Conservation (phyloP, 129 eudicot genomes). For the Ambrosia trifida region DNA sequence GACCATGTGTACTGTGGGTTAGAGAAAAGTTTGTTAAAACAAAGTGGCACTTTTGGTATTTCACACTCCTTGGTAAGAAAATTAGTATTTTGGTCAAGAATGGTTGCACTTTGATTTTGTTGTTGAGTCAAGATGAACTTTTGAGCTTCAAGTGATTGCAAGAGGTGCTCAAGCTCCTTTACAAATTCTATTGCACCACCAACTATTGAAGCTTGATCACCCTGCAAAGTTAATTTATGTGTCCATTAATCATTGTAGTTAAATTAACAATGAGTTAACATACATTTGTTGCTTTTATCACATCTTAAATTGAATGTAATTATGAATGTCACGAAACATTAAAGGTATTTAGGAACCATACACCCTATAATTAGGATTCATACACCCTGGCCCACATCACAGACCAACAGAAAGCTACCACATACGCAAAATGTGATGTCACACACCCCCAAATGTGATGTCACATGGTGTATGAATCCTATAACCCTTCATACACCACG, state of each 20-base stretch:
- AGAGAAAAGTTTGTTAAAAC: slow-evolving; percentile 56
- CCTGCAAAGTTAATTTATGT: slow-evolving; percentile 37
- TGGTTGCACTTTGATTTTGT: slow-evolving; percentile 1
- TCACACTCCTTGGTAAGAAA: not conserved
- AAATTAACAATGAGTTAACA: not conserved
- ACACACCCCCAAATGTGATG: too few species aligned
- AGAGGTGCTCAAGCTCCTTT: slow-evolving; percentile 80
- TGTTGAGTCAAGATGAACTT: slow-evolving; percentile 38
- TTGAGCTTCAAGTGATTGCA: slow-evolving; percentile 83
- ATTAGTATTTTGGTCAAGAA: not conserved
- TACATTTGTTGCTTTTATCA: not conserved
- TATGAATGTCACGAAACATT: too few species aligned
- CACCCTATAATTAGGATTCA: too few species aligned
- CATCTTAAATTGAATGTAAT: not conserved
- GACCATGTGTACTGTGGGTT: slow-evolving; percentile 69
- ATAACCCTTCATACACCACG: too few species aligned
- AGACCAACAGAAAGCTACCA: too few species aligned
- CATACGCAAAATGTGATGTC: too few species aligned
- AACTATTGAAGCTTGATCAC: slow-evolving; percentile 92
- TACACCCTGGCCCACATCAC: too few species aligned
- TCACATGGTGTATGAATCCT: too few species aligned
- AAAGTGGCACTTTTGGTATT: slow-evolving; percentile 28
- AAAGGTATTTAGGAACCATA: too few species aligned
- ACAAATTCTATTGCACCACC: slow-evolving; percentile 96
- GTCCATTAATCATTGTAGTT: not conserved